Base-by-base conservation (phyloP, 2,329 filamentous ascomycete species). In the Neofusicoccum laricinum region DNA sequence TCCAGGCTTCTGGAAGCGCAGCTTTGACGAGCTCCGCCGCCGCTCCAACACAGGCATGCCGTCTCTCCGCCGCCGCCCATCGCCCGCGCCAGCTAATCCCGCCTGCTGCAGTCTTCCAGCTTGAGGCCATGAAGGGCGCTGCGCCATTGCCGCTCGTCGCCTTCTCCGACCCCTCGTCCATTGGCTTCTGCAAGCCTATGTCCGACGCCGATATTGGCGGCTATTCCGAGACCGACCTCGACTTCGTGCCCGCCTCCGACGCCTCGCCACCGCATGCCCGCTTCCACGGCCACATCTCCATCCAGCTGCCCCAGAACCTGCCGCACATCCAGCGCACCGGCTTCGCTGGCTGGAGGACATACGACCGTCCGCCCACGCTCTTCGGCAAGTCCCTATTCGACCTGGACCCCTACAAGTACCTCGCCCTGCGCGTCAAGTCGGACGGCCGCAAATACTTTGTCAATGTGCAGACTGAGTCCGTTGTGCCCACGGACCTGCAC, bases 401-500 rank as follows among this genome's bases (percentile, higher is more conserved):
- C 74, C 89, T 97, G 61, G 93, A 97, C 72, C 88, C 91, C 2
- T 98, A 96, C 78, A 81, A 85, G 12, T 97, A 93, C 77, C 88
- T 99, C 10, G 94, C 92, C 0, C 78, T 99, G 72, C 89, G 93
- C 14, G 84, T 99, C 70, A 95, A 93, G 76, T 94, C 91, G 2
- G 95, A 98, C 74, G 93, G 93, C 15, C 85, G 95, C 65, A 90
- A 91, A 71, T 99, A 98, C 80, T 92, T 97, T 65, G 87, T 99
- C 72, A 99, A 99, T 77, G 81, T 99, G 15, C 95, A 98, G 81
- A 97, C 93, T 2, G 94, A 99, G 74, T 91, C 91, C 1, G 89
- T 99, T 63, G 91, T 97, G 53, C 91, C 92, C 11, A 94, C 93
- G n/a, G 95, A 99, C 76, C 83, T 99, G 67, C 95, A 98, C 77